A percentile compares a stretch with the other conserved stretches of the same genome.
phyloP scores from a whole-genome alignment of 495 filamentous ascomycete genomes.

The Cladorrhinum samala region DNA sequence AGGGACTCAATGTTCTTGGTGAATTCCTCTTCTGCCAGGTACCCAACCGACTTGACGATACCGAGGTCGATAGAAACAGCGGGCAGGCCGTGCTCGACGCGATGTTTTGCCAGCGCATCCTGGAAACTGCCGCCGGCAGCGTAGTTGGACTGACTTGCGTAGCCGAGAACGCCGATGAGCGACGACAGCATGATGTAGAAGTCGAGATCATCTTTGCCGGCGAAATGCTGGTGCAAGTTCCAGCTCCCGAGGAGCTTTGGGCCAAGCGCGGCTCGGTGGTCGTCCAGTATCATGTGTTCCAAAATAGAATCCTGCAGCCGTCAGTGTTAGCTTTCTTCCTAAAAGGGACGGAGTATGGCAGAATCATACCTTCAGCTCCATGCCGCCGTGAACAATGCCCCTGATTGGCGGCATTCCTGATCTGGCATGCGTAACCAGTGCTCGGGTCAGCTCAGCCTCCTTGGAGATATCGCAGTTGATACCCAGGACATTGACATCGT shows the following conservation, averaged over 20 bases:
- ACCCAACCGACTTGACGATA: constrained; percentile 33
- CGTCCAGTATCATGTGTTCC: constrained; percentile 41
- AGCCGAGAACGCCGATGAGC: constrained; percentile 35
- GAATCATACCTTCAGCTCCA: constrained; percentile 44
- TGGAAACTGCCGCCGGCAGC: constrained; percentile 39
- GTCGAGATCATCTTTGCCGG: constrained; percentile 28
- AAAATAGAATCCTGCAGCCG: constrained; percentile 32
- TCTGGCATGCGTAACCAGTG: constrained; percentile 26
- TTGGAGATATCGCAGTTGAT: constrained; percentile 39
- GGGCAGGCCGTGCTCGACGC: constrained; percentile 20
- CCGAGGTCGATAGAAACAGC: constrained; percentile 45
- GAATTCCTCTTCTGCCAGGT: constrained; percentile 18
- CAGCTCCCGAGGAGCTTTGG: constrained; percentile 47
- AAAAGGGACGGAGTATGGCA: background rate
- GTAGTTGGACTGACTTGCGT: constrained; percentile 44
- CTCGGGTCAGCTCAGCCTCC: constrained; percentile 22
- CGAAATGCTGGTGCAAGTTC: constrained; percentile 42
- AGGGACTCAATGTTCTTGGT: constrained; percentile 17
- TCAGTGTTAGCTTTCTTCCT: background rate
- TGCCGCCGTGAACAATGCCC: constrained; percentile 45
- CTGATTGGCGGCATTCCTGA: constrained; percentile 34
- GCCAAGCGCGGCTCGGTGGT: constrained; percentile 35
- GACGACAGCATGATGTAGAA: constrained; percentile 54
- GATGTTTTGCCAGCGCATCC: constrained; percentile 22
- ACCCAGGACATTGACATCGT: constrained; percentile 31